Evolutionary conservation across 2,329 filamentous ascomycete species (phyloP), one percentile per base, ranked within the genome.

Genomic region (Fusarium algeriense): DNA sequence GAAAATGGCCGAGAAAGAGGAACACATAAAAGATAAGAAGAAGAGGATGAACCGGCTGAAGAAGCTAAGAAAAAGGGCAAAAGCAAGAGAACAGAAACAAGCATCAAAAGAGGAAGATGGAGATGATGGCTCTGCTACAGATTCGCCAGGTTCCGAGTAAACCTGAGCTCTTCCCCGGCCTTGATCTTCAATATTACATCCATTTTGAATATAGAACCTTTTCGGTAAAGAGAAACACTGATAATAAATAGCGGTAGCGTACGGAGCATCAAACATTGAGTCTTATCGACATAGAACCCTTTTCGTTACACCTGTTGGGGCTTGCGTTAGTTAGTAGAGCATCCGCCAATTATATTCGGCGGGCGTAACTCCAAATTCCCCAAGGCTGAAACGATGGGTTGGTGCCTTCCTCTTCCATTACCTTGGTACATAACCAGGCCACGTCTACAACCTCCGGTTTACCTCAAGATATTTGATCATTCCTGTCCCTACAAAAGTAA

Each of bases 1-100:
- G 70, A 80, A 82, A 59, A 73, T 80, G 52, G 69, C 81, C 67
- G 81, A 82, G 20, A 90, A 88, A 78, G 88, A 89, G 75, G 85
- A 88, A 70, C 84, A 86, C 52, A 70, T 89, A 34, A 84, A 82
- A 73, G 87, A 90, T 60, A 90, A 90, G 83, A 89, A 89, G 81
- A 89, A 89, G 80, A 83, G 88, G 70, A 76, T 89, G 69, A 91
- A 91, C 72, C 80, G 87, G 62, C 78, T 86, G 73, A 90, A 88
- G 82, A 90, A 91, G 81, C 72, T 90, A 66, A 87, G 88, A 78
- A 83, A 85, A 75, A 84, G 85, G 74, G 83, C 85, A 45, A 90
- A 90, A 79, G 87, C 85, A 69, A 88, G 84, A 76, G 86, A 86
- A 73, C 83, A 83, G 80, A 90, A 88, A 73, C 71, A 79, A 75